These are phyloP conservation scores for Cynara cardunculus DNA, from an alignment of 129 eudicot species.

Conservation along the genomic window DNA sequence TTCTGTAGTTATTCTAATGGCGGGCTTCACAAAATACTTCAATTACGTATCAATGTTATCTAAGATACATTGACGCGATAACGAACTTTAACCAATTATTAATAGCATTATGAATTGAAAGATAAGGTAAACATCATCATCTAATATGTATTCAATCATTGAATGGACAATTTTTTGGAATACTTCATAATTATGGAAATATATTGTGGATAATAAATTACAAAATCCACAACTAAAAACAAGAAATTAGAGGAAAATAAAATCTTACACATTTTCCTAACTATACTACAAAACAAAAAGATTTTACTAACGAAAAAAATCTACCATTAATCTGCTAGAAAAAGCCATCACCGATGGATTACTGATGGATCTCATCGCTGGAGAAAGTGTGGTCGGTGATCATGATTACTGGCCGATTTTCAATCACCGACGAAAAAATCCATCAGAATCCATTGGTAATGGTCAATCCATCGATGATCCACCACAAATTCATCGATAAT, in stretches of 20 bases:
- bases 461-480: too few species aligned
- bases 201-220: background rate
- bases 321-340: too few species aligned
- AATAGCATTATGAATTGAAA: background rate
- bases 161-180: background rate
- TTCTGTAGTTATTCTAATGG: background rate
- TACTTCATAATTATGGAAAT: background rate
- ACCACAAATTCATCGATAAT: too few species aligned
- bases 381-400: too few species aligned
- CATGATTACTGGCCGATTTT: too few species aligned
- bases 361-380: too few species aligned
- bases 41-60: background rate
- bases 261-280: background rate
- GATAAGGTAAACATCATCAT: background rate
- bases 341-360: too few species aligned
- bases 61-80: conserved; percentile 6
- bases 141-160: background rate
- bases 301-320: too few species aligned
- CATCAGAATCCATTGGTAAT: too few species aligned
- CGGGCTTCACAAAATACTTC: background rate
- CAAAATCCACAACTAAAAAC: background rate
- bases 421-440: too few species aligned
- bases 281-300: too few species aligned
- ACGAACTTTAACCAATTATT: conserved; percentile 7
- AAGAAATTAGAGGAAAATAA: background rate